Evolutionary conservation across 306 rosid species (phyloP), one percentile per base, ranked within the genome.

Genomic region (Spatholobus suberectus): DNA sequence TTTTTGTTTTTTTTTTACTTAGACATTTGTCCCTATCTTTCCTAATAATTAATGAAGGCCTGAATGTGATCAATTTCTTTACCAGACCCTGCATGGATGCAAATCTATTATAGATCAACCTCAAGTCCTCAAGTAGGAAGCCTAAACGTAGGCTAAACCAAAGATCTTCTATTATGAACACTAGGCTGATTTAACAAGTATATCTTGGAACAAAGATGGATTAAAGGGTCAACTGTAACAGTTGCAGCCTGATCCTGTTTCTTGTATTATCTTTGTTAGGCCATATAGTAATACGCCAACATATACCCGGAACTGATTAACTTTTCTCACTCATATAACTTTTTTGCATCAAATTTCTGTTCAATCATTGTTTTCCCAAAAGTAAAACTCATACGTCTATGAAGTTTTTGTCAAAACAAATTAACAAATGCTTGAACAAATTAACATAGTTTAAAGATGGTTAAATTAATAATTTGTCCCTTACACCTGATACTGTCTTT

Each of bases 201-300:
- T 7, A 76, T 6, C 6, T 21, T 13, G n/a, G 46, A 63, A 43
- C 12, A 65, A 26, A 26, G 5, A 24, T 43, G 32, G 41, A 32
- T 82, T 32, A 54, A 66, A 40, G 77, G 52, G 81, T 55, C 79
- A 81, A 63, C 72, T 43, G 40, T n/a, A 65, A 74, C 24, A 58
- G 43, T 52, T 38, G 37, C 63, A 17, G 35, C n/a, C 21, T 63
- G 21, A 49, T 81, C 74, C 68, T 14, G 6, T 34, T 59, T 46
- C 51, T 51, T 15, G 38, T n/a, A 47, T 66, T 38, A 63, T 49
- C 80, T 38, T 37, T 81, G n/a, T 81, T 21, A 27, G 17, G 40
- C 63, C 46, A 11, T 27, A 72, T 15, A 61, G 74, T 8, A 43
- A 12, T 26, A 44, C 63, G 4, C 23, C 41, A 55, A 18, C 35